Conservation (phyloP, 192 early-diverging fungal genomes). For the Mortierella claussenii region DNA sequence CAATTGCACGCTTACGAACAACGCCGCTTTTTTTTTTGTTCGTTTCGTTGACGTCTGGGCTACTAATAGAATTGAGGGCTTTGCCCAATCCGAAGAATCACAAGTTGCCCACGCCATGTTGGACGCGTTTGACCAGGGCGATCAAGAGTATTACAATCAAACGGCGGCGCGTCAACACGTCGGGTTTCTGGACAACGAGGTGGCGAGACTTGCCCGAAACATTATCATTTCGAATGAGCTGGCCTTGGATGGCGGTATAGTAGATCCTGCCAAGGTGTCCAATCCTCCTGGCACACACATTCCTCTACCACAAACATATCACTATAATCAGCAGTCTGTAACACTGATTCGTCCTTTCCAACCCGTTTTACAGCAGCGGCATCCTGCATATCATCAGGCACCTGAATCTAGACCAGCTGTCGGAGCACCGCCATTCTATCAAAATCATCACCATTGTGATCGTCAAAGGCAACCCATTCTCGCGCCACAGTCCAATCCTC, state of each 20-base stretch:
- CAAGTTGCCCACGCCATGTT: slow-evolving; percentile 64
- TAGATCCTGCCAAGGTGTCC: background rate
- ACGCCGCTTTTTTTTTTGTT: too few species aligned
- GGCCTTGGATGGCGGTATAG: slow-evolving; percentile 16
- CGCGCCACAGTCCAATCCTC: slow-evolving; percentile 2
- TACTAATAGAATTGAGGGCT: slow-evolving; percentile 55
- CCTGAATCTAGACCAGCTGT: too few species aligned
- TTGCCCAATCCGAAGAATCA: slow-evolving; percentile 72
- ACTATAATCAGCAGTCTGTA: slow-evolving; percentile 7
- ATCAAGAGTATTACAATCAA: slow-evolving; percentile 65
- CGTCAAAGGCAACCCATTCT: slow-evolving; percentile 1
- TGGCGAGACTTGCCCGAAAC: slow-evolving; percentile 59
- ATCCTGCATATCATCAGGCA: too few species aligned
- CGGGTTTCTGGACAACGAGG: slow-evolving; percentile 75
- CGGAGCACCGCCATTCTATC: too few species aligned
- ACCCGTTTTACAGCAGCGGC: too few species aligned
- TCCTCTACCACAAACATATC: slow-evolving; percentile 4
- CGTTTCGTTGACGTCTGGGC: background rate
- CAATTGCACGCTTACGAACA: too few species aligned
- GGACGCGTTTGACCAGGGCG: slow-evolving; percentile 73
- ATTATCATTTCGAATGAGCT: slow-evolving; percentile 44
- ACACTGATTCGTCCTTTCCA: too few species aligned
- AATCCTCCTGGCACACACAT: too few species aligned
- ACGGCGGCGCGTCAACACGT: slow-evolving; percentile 63
- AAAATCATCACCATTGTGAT: too few species aligned